A percentile compares a stretch with the other conserved stretches of the same genome.
phyloP scores from a whole-genome alignment of 2,329 filamentous ascomycete genomes.

The Paramyrothecium sp. region DNA sequence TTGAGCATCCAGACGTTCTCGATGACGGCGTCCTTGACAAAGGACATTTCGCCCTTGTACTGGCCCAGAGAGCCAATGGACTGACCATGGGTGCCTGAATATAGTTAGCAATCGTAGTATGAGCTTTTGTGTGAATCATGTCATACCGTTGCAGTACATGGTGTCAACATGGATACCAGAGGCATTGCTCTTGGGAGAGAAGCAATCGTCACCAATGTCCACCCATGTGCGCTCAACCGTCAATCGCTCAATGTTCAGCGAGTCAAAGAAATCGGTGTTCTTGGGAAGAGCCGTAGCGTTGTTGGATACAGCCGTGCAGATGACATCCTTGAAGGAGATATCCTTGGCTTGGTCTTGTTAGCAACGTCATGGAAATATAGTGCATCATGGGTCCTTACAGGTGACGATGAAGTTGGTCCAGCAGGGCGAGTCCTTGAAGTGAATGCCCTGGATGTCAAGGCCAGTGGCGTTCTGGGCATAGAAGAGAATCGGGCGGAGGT shows the following conservation, averaged over 20 bases:
- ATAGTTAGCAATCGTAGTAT: neutral
- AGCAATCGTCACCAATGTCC: slow-evolving; percentile 20
- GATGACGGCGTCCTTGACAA: slow-evolving; percentile 19
- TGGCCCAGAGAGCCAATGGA: slow-evolving; percentile 21
- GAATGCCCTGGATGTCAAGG: slow-evolving; percentile 18
- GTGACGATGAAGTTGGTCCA: slow-evolving; percentile 22
- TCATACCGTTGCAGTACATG: slow-evolving; percentile 20
- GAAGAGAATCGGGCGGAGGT: slow-evolving; percentile 19
- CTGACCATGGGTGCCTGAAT: slow-evolving; percentile 4
- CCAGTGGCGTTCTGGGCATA: slow-evolving; percentile 20
- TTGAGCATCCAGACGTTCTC: slow-evolving; percentile 24
- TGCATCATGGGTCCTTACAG: slow-evolving; percentile 8
- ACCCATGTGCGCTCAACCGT: slow-evolving; percentile 18
- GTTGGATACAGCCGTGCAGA: slow-evolving; percentile 20
- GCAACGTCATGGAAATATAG: no score
- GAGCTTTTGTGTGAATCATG: no score
- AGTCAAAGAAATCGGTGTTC: slow-evolving; percentile 22
- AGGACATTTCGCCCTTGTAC: slow-evolving; percentile 18
- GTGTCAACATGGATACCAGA: slow-evolving; percentile 17
- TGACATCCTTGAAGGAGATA: slow-evolving; percentile 17
- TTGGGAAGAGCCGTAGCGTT: slow-evolving; percentile 18
- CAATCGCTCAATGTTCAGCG: slow-evolving; percentile 16
- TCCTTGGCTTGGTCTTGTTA: slow-evolving; percentile 7
- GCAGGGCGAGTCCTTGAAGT: slow-evolving; percentile 21
- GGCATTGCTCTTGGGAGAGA: slow-evolving; percentile 21